Base-by-base conservation (phyloP, 108 stramenopile genomes). In the Aurantiochytrium sp. region DNA sequence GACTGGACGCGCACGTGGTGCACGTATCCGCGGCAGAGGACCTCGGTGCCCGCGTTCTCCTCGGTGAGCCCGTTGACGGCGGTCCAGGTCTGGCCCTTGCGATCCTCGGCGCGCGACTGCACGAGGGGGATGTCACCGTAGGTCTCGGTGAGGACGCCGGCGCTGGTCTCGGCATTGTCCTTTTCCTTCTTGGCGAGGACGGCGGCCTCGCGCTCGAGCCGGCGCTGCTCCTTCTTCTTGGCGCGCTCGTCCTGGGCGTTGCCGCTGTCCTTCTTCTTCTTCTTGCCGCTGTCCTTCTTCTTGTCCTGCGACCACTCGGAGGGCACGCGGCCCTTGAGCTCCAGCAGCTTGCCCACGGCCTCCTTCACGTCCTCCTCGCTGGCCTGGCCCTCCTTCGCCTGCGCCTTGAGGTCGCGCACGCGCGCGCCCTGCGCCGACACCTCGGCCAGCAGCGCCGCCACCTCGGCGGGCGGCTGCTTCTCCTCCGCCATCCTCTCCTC, bases 121-220 rank as follows among this genome's bases (percentile, higher is more conserved):
- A 97, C 87, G 90, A 98, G 92, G 19, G 95, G 95, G 6, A 93
- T 87, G 93, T 99, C 97, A 18, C 98, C 98, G 93, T 97, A 97
- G 89, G 96, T 94, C 89, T 96, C 95, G 60, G 94, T 93, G 14
- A 94, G 95, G 58, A 96, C 94, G 44, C 93, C 93, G 0, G 95
- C 93, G 55, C 96, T 89, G 45, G 91, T 91, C 55, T 96, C 96
- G 28, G 95, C 94, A 91, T 97, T 96, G 89, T 96, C 96, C 88
- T 95, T 23, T 92, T 91, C 93, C 92, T 98, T 97, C 90, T 96
- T 96, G 58, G 96, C 96, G 91, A 96, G 8, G 6, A 42, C 95
- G 53, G 92, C 90, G 47, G 92, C 90, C 60, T 92, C 89, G 45
- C 88, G 51, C 57, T 89, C 91, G 57, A 90, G 83, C 28, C 92